Base-by-base conservation (phyloP, 2,329 filamentous ascomycete genomes). In the Ophiostoma tasmaniense region DNA sequence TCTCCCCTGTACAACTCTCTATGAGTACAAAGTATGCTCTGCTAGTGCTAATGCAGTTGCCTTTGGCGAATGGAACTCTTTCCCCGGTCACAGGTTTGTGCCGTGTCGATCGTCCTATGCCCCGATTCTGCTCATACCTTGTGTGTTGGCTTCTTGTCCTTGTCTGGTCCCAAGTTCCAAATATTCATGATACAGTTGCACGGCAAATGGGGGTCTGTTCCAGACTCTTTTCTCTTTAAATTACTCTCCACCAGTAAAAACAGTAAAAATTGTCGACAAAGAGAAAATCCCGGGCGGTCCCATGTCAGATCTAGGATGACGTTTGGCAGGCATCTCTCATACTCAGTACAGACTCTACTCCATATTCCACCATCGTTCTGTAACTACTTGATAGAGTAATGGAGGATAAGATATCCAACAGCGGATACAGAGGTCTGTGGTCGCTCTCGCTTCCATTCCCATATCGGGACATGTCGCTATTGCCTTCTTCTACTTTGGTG, bases 41-140 rank as follows among this genome's bases (percentile, higher is more conserved):
- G 37, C 66, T 62, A 64, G 52, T 39, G 42, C 66, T 13, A 64
- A 67, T 50, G 59, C 37, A 67, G 55, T 50, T 22, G 39, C 14
- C 55, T 67, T 64, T 67, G 66, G 66, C 66, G 66, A 67, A 64
- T 67, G 45, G n/a, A 30, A 67, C 66, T 28, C 59, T 64, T 61
- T 61, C 55, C 55, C 55, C 50, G 50, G 50, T 25, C 22, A 61
- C 22, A 28, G 55, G 25, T 30, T 17, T 30, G 13, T 61, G 55
- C 55, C 55, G 55, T 61, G 55, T 33, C 55, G 55, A 61, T 61
- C 50, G 50, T 55, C 50, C 50, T 25, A 25, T 55, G 3, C 50
- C 22, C 50, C 50, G 50, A 55, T 55, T 55, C n/a, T 55, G 50
- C 50, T 55, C 50, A 55, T 25, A 28, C 50, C 50, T 55, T 55